Evolutionary conservation across 2,329 filamentous ascomycete genomes (phyloP).

Genomic region (Botryotinia convoluta): DNA sequence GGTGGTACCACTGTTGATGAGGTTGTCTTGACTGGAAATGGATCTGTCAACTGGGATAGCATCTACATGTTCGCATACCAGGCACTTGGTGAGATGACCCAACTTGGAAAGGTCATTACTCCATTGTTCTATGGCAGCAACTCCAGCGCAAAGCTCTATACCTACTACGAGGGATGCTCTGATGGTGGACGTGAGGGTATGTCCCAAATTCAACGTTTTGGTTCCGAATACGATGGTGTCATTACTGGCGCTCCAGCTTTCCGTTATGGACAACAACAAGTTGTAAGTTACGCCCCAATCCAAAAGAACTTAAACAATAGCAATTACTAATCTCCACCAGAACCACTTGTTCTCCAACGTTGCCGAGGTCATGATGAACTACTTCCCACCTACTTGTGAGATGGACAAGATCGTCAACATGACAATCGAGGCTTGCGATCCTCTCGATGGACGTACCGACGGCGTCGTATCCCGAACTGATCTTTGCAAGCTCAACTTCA

Average conservation of each 20-base stretch:
- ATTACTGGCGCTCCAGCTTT: slow-evolving; percentile 48
- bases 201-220: slow-evolving; percentile 44
- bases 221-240: slow-evolving; percentile 45
- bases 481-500: slow-evolving; percentile 47
- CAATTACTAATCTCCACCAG: background rate
- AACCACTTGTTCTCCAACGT: slow-evolving; percentile 38
- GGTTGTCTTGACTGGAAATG: slow-evolving; percentile 37
- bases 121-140: slow-evolving; percentile 42
- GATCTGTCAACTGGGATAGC: slow-evolving; percentile 38
- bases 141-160: slow-evolving; percentile 21
- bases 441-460: slow-evolving; percentile 53
- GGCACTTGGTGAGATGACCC: slow-evolving; percentile 40
- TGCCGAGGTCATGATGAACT: slow-evolving; percentile 43
- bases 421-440: slow-evolving; percentile 54
- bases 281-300: slow-evolving; percentile 28
- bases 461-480: slow-evolving; percentile 52
- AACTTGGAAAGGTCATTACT: slow-evolving; percentile 45
- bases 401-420: slow-evolving; percentile 51
- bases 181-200: slow-evolving; percentile 51
- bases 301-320: too few species aligned
- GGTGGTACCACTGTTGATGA: slow-evolving; percentile 40
- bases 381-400: slow-evolving; percentile 46
- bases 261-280: slow-evolving; percentile 46
- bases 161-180: slow-evolving; percentile 43
- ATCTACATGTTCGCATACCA: slow-evolving; percentile 43